A percentile compares a stretch with the other conserved stretches of the same genome.
Evolutionary conservation across 2,329 filamentous ascomycete species (phyloP).

Genomic region (Orbilia oligospora): DNA sequence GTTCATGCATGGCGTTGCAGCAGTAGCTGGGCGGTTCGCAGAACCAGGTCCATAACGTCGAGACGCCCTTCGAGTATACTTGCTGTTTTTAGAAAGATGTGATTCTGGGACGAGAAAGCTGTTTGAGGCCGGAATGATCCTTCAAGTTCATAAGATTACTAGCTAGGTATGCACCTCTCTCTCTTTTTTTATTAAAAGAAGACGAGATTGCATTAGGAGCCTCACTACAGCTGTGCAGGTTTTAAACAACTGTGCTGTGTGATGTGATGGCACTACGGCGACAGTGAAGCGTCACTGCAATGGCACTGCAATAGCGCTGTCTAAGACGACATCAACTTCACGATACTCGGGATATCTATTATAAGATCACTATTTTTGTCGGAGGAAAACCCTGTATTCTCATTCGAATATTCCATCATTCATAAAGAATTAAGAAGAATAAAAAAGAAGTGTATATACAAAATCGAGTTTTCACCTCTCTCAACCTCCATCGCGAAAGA

Average conservation of each 20-base stretch:
- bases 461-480: background rate
- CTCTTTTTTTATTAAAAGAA: background rate
- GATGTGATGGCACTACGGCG: background rate
- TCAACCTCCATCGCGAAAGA: too few species aligned
- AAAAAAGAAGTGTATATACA: conserved; percentile 18
- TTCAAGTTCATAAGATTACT: background rate
- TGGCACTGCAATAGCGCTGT: background rate
- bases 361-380: background rate
- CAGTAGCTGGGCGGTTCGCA: conserved; percentile 33
- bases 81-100: conserved; percentile 9
- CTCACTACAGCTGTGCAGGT: too few species aligned
- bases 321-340: too few species aligned
- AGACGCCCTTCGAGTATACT: conserved; percentile 22
- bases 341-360: background rate
- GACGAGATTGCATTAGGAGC: too few species aligned
- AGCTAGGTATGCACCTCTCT: background rate
- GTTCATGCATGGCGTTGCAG: conserved; percentile 33
- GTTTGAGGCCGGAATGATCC: background rate
- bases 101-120: background rate
- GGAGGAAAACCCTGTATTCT: background rate
- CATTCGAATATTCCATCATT: too few species aligned
- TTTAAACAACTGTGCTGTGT: background rate
- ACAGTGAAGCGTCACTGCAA: background rate
- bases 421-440: background rate
- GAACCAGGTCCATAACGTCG: conserved; percentile 14